Evolutionary conservation across 108 stramenopile species (phyloP).

Genomic region (Nitzschia sp.): DNA sequence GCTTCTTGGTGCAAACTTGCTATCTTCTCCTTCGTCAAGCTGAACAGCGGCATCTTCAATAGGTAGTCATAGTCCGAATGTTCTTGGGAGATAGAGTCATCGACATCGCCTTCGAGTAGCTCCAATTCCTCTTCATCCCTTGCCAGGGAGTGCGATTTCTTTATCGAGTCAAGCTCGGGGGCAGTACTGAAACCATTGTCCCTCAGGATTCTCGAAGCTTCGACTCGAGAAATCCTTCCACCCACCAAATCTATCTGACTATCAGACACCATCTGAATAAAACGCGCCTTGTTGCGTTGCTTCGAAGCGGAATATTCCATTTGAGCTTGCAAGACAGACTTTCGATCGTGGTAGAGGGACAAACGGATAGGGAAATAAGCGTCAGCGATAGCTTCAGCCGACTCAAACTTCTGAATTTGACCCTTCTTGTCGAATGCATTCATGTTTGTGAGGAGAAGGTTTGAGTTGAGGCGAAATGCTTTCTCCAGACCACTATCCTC

Average conservation of each 20-base stretch:
- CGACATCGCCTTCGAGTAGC: slow-evolving; percentile 10
- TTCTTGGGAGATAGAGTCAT: slow-evolving; percentile 14
- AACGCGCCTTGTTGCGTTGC: slow-evolving; percentile 77
- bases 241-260: slow-evolving; percentile 66
- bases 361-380: slow-evolving; percentile 76
- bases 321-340: slow-evolving; percentile 66
- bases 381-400: slow-evolving; percentile 74
- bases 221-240: slow-evolving; percentile 66
- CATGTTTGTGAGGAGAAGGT: slow-evolving; percentile 84
- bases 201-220: slow-evolving; percentile 63
- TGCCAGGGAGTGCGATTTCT: slow-evolving; percentile 42
- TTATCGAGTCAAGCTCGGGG: slow-evolving; percentile 54
- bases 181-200: slow-evolving; percentile 56
- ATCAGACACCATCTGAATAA: slow-evolving; percentile 74
- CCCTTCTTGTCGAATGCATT: slow-evolving; percentile 78
- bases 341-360: slow-evolving; percentile 75
- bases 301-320: slow-evolving; percentile 58
- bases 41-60: slow-evolving; percentile 79
- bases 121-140: not conserved
- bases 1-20: slow-evolving; percentile 65
- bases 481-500: slow-evolving; percentile 55
- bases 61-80: slow-evolving; percentile 80
- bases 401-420: slow-evolving; percentile 61
- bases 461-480: slow-evolving; percentile 63
- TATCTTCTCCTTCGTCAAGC: slow-evolving; percentile 78